A percentile compares a stretch with the other conserved stretches of the same genome.
Conservation (phyloP, 768 basidiomycete genomes). For the Mycena olivaceomarginata region DNA sequence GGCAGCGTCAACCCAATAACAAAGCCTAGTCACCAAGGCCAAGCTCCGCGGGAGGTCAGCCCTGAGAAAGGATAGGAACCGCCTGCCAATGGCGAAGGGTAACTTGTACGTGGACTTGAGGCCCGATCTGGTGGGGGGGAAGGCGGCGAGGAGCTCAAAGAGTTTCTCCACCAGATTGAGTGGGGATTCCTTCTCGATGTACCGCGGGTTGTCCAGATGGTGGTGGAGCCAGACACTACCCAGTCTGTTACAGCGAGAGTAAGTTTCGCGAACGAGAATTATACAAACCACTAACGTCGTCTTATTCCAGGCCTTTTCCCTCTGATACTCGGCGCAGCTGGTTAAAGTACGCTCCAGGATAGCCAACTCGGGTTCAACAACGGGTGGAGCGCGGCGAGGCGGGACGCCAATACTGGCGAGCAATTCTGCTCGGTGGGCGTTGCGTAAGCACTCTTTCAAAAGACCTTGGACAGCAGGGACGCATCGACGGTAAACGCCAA, state of each 20-base stretch:
- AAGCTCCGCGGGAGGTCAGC: conserved; percentile 40
- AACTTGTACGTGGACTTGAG: conserved; percentile 28
- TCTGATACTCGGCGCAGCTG: conserved; percentile 29
- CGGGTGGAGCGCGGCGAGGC: not conserved
- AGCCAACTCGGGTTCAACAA: conserved; percentile 33
- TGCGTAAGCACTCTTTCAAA: conserved; percentile 30
- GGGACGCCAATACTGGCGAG: conserved; percentile 33
- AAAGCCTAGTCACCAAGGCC: conserved; percentile 38
- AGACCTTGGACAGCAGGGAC: conserved; percentile 42
- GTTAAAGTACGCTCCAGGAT: conserved; percentile 39
- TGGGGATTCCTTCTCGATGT: conserved; percentile 35
- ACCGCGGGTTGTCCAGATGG: conserved; percentile 39
- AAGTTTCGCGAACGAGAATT: conserved; percentile 20
- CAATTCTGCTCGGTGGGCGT: conserved; percentile 28
- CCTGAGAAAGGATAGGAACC: conserved; percentile 39
- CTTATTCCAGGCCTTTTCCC: conserved; percentile 41
- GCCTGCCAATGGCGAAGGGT: conserved; percentile 29
- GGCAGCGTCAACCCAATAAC: conserved; percentile 25
- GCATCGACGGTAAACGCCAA: conserved; percentile 41
- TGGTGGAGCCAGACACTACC: conserved; percentile 38
- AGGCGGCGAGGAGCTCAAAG: conserved; percentile 41
- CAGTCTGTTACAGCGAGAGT: conserved; percentile 29
- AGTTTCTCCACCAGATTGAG: conserved; percentile 42
- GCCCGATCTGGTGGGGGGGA: conserved; percentile 33
- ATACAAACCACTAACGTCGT: conserved; percentile 35